Evolutionary conservation across 768 basidiomycete species (phyloP).

Genomic region (Lactarius psammicola): DNA sequence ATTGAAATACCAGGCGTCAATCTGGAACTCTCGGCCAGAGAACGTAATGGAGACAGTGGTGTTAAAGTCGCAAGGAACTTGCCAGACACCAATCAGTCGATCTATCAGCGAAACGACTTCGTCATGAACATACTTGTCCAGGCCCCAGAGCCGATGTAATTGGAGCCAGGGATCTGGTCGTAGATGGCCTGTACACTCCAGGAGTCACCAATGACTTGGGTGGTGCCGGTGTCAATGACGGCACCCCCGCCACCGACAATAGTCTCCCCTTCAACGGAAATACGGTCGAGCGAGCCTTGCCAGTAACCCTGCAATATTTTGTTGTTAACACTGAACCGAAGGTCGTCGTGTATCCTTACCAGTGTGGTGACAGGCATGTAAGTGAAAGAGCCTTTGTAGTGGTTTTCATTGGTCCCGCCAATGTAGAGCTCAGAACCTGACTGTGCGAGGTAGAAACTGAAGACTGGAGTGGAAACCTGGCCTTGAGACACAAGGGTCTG

Average conservation of each 20-base stretch:
- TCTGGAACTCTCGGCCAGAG: neutral
- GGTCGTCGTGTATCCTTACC: slow-evolving; percentile 20
- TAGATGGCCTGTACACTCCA: neutral
- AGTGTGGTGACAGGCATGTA: slow-evolving; percentile 10
- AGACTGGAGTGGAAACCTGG: slow-evolving; percentile 38
- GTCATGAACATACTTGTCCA: neutral
- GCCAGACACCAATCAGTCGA: neutral
- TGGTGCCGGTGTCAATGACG: slow-evolving; percentile 38
- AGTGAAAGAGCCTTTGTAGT: slow-evolving; percentile 20
- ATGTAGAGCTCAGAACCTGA: slow-evolving; percentile 40
- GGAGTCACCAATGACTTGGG: slow-evolving; percentile 31
- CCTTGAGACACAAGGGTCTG: slow-evolving; percentile 45
- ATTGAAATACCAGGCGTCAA: neutral
- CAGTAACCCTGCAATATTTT: slow-evolving; percentile 9
- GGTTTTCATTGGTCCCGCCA: slow-evolving; percentile 23
- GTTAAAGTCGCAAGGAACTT: neutral
- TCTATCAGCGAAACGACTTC: neutral
- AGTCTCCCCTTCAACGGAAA: slow-evolving; percentile 30
- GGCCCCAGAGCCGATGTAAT: neutral
- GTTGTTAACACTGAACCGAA: slow-evolving; percentile 32
- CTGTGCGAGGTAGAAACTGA: slow-evolving; percentile 49
- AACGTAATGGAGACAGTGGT: neutral
- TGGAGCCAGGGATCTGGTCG: neutral
- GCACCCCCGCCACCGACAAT: slow-evolving; percentile 20
- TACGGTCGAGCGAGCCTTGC: slow-evolving; percentile 31